Base-by-base conservation (phyloP, 495 filamentous ascomycete genomes). In the Lasiosphaeris hirsuta region DNA sequence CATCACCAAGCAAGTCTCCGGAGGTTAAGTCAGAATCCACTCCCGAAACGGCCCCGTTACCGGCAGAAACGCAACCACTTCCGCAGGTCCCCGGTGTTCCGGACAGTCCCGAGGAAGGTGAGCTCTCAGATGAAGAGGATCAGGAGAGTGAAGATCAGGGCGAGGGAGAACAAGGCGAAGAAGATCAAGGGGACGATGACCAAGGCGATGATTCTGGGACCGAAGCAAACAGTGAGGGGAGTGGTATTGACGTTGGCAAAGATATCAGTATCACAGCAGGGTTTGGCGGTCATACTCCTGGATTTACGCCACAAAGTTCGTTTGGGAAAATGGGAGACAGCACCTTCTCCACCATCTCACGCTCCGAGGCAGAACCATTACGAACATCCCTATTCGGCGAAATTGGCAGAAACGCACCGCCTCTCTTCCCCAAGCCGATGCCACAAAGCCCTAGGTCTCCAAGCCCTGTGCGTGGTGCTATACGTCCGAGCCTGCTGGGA, bases 391-490 rank as follows among this genome's bases (percentile, higher is more conserved):
- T 87, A 41, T 90, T 92, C 65, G 88, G 87, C n/a, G 86, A 90
- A 61, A 74, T 89, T 30, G 59, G 70, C 14, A 79, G 75, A 18
- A 68, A 70, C 46, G 77, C 79, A n/a, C 66, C 66, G 44, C 76
- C 85, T 11, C 59, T 79, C 44, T 72, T 86, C 60, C 81, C 86
- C 7, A 81, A 83, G 41, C 83, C 86, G 30, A 80, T 76, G n/a
- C 63, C 76, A 33, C 45, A 80, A 71, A 85, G 83, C 52, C 87
- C 88, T 40, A 83, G 89, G 34, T 94, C 90, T 9, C 90, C 90
- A 10, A 94, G 90, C 61, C 90, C 91, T 0, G 74, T 90, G 2
- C 86, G 90, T 14, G 69, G 74, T 17, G 68, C 71, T 6, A 64
- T 78, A 7, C 77, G 74, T 15, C 69, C 74, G 50, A 78, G 74